Conservation (phyloP, 2,329 filamentous ascomycete species). For the Mycosphaerella arachidis region DNA sequence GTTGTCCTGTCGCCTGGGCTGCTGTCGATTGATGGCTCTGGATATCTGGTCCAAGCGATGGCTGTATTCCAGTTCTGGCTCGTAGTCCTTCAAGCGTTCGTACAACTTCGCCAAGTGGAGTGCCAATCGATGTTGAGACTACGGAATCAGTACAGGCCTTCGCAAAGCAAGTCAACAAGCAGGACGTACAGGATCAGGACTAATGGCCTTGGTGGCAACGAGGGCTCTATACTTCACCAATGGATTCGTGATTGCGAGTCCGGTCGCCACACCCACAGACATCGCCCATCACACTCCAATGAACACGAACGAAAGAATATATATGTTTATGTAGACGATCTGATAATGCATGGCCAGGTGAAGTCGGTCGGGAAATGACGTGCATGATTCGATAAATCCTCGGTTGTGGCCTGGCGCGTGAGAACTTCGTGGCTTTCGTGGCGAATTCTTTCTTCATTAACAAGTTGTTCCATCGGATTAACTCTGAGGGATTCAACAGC, state of each 20-base stretch:
- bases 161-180: slow-evolving; percentile 38
- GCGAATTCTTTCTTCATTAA: too few relatives aligned
- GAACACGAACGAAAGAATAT: neutral
- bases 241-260: slow-evolving; percentile 58
- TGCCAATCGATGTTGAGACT: slow-evolving; percentile 43
- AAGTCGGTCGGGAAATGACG: neutral
- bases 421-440: neutral
- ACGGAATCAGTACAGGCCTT: neutral
- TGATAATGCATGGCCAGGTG: neutral
- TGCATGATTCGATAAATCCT: neutral
- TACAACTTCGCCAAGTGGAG: slow-evolving; percentile 76
- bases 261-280: slow-evolving; percentile 27
- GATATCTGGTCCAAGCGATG: slow-evolving; percentile 60
- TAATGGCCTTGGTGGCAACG: slow-evolving; percentile 61
- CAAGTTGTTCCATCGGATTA: neutral
- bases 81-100: slow-evolving; percentile 70
- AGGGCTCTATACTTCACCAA: slow-evolving; percentile 71
- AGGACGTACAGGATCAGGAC: slow-evolving; percentile 53
- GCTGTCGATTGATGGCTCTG: slow-evolving; percentile 34
- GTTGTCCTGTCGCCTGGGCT: slow-evolving; percentile 22
- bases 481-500: neutral
- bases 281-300: slow-evolving; percentile 12
- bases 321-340: slow-evolving; percentile 1
- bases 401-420: neutral
- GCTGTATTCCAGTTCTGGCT: slow-evolving; percentile 65